phyloP scores from a whole-genome alignment of 768 basidiomycete species.

The Hemileccinum impolitum region DNA sequence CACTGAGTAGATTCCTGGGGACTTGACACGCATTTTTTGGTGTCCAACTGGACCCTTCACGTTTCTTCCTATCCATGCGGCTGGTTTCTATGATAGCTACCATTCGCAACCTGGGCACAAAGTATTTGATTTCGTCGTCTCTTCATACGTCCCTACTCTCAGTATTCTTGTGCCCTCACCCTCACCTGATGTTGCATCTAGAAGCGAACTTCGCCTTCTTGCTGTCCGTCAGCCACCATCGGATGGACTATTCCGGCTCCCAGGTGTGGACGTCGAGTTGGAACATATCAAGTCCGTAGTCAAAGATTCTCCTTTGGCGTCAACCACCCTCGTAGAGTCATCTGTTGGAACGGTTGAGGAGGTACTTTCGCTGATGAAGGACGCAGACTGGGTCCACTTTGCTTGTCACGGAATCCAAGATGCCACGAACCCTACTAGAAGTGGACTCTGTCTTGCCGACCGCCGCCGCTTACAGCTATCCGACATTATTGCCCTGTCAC shows the following conservation, averaged over 20 bases:
- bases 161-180: constrained; percentile 9
- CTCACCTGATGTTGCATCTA: not conserved
- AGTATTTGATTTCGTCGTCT: constrained; percentile 2
- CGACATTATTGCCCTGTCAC: constrained; percentile 4
- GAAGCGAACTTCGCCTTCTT: not conserved
- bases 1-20: not conserved
- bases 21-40: constrained; percentile 1
- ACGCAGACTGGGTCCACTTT: constrained; percentile 23
- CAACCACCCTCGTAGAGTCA: not conserved
- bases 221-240: constrained; percentile 15
- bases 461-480: not conserved
- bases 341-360: constrained; percentile 2
- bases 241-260: constrained; percentile 11
- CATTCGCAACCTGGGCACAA: not conserved
- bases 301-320: not conserved
- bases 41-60: constrained; percentile 4
- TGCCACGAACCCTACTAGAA: constrained; percentile 15
- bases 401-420: constrained; percentile 32
- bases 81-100: not conserved
- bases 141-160: constrained; percentile 30
- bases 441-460: constrained; percentile 18
- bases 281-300: constrained; percentile 14
- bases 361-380: not conserved
- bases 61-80: constrained; percentile 5
- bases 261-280: constrained; percentile 15